These are phyloP conservation scores for Aspergillus hortae DNA, from an alignment of 2,329 filamentous ascomycete genomes.

Conservation along the genomic window DNA sequence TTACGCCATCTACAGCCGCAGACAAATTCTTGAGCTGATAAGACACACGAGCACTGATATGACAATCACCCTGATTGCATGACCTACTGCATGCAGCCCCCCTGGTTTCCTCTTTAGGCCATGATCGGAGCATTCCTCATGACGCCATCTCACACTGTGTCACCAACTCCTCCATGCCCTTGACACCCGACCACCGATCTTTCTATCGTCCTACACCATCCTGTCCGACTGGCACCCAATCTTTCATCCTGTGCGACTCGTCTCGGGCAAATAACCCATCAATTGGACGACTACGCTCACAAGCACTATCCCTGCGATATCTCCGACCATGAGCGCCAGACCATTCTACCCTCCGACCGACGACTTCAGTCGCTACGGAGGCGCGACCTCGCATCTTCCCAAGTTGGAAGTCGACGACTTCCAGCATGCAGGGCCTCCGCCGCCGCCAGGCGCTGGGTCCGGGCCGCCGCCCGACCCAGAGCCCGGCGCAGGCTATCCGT, in stretches of 20 bases:
- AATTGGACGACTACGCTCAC: background rate
- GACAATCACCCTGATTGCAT: background rate
- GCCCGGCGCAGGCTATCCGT: constrained; percentile 13
- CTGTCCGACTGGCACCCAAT: background rate
- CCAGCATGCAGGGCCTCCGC: constrained; percentile 15
- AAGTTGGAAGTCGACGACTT: constrained; percentile 12
- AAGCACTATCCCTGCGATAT: background rate
- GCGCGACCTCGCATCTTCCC: constrained; percentile 16
- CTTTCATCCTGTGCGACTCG: background rate
- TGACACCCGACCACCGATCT: background rate
- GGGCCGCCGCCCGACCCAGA: background rate
- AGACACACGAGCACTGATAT: too few relatives aligned
- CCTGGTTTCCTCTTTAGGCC: constrained; percentile 9
- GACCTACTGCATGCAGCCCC: constrained; percentile 7
- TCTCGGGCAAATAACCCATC: background rate
- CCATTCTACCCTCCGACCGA: constrained; percentile 12
- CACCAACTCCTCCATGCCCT: background rate
- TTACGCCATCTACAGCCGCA: too few relatives aligned
- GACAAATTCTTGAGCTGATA: too few relatives aligned
- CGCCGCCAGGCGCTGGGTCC: constrained; percentile 7
- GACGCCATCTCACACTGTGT: constrained; percentile 7
- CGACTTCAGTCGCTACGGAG: constrained; percentile 20
- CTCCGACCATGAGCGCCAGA: constrained; percentile 11
- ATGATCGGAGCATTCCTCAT: constrained; percentile 14
- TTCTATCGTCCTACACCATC: background rate